Percentiles rank a stretch among this genome's conserved stretches.
These are phyloP conservation scores for Seminavis robusta DNA, from an alignment of 108 stramenopile species.

Conservation along the genomic window DNA sequence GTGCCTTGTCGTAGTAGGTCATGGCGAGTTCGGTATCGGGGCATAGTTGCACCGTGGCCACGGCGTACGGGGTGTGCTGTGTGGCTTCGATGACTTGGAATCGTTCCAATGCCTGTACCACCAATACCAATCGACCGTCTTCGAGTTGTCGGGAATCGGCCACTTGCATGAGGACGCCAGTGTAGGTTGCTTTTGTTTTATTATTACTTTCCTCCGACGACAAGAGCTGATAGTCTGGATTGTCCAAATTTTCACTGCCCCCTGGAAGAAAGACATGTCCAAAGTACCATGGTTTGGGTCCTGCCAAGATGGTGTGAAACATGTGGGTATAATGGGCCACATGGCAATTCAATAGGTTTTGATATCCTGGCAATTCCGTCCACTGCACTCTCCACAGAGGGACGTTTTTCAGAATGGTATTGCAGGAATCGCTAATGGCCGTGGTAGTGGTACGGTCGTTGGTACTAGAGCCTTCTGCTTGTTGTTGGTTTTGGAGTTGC, in stretches of 20 bases:
- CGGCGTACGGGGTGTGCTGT: slow-evolving; percentile 24
- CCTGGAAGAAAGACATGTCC: slow-evolving; percentile 37
- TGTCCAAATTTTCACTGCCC: slow-evolving; percentile 23
- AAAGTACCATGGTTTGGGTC: slow-evolving; percentile 42
- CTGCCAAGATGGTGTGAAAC: slow-evolving; percentile 48
- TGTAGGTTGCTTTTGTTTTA: slow-evolving; percentile 3
- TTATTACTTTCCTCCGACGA: not conserved
- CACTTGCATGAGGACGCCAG: slow-evolving; percentile 38
- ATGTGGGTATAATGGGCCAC: slow-evolving; percentile 52
- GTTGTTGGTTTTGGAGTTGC: too few relatives aligned
- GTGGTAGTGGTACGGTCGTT: not conserved
- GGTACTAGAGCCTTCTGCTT: too few relatives aligned
- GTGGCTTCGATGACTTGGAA: slow-evolving; percentile 19
- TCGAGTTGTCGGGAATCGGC: slow-evolving; percentile 37
- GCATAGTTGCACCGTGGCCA: slow-evolving; percentile 34
- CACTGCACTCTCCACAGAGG: slow-evolving; percentile 28
- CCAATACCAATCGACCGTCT: slow-evolving; percentile 37
- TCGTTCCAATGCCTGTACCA: slow-evolving; percentile 45
- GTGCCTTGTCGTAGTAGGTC: not conserved
- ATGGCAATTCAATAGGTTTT: slow-evolving; percentile 55
- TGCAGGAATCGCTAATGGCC: not conserved
- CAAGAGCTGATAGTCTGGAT: slow-evolving; percentile 15
- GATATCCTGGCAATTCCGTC: slow-evolving; percentile 47
- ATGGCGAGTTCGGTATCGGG: slow-evolving; percentile 27
- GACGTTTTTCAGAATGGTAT: slow-evolving; percentile 1